Evolutionary conservation across 2,329 filamentous ascomycete genomes (phyloP).

Genomic region (Pyrenophora seminiperda): DNA sequence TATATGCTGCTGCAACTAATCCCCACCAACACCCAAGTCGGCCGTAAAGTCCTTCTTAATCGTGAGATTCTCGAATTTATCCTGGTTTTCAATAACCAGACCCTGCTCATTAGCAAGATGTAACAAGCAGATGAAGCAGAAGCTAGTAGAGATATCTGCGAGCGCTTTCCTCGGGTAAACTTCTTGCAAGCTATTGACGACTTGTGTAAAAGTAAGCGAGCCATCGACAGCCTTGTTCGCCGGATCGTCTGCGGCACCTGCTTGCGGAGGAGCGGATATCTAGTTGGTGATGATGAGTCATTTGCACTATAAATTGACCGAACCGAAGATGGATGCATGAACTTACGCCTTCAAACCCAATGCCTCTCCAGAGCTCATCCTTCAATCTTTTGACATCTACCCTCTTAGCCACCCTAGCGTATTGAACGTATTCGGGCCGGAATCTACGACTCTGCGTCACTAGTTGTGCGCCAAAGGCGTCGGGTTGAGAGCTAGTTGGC

Average conservation of each 20-base stretch:
- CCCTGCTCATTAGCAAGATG: slow-evolving; percentile 95
- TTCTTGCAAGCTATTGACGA: slow-evolving; percentile 85
- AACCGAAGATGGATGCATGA: not conserved
- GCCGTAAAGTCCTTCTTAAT: slow-evolving; percentile 55
- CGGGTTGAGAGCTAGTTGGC: slow-evolving; percentile 56
- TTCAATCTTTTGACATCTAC: slow-evolving; percentile 68
- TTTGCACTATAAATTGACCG: too few species aligned
- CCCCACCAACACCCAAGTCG: slow-evolving; percentile 43
- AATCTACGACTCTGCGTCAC: slow-evolving; percentile 65
- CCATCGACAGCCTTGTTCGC: slow-evolving; percentile 54
- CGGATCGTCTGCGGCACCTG: slow-evolving; percentile 31
- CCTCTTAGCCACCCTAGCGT: slow-evolving; percentile 69
- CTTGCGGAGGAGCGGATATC: slow-evolving; percentile 26
- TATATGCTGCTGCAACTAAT: not conserved
- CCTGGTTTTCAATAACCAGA: slow-evolving; percentile 71
- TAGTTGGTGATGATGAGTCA: too few species aligned
- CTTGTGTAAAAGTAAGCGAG: slow-evolving; percentile 80
- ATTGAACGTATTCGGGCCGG: slow-evolving; percentile 69
- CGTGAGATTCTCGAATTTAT: slow-evolving; percentile 55
- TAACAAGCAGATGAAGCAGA: slow-evolving; percentile 90
- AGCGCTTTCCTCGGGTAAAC: slow-evolving; percentile 87
- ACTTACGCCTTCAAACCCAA: slow-evolving; percentile 56
- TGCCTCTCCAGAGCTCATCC: slow-evolving; percentile 68
- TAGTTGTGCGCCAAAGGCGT: slow-evolving; percentile 65
- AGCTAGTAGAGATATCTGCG: slow-evolving; percentile 91